These are phyloP conservation scores for Euphorbia schlechtendalii DNA, from an alignment of 441 rosid genomes.

Conservation along the genomic window DNA sequence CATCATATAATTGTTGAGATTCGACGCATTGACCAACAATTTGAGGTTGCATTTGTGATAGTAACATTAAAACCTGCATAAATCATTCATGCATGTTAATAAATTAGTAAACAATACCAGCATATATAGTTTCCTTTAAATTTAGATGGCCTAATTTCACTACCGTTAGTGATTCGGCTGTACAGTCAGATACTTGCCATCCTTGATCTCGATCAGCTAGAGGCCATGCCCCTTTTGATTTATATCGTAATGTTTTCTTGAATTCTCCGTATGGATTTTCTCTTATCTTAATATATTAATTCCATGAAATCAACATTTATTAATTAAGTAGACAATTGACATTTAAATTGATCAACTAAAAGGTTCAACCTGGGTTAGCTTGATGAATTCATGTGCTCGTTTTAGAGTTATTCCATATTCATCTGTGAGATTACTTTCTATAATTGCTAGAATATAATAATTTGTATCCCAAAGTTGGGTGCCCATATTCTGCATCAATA, in stretches of 20 bases:
- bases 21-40: slow-evolving; percentile 47
- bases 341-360: too few relatives aligned
- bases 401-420: too few relatives aligned
- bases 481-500: slow-evolving; percentile 39
- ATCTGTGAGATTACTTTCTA: slow-evolving; percentile 38
- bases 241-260: slow-evolving; percentile 26
- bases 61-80: slow-evolving; percentile 45
- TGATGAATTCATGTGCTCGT: too few relatives aligned
- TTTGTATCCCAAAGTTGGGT: slow-evolving; percentile 82
- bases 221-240: slow-evolving; percentile 21
- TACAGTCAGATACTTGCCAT: slow-evolving; percentile 43
- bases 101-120: too few relatives aligned
- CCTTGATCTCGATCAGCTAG: too few relatives aligned
- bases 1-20: slow-evolving; percentile 27
- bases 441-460: slow-evolving; percentile 35
- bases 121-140: background rate
- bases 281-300: background rate
- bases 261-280: slow-evolving; percentile 32
- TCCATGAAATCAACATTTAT: background rate
- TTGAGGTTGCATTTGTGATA: slow-evolving; percentile 48
- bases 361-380: too few relatives aligned
- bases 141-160: background rate
- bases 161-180: slow-evolving; percentile 38
- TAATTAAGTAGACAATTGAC: too few relatives aligned
- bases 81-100: background rate